Evolutionary conservation across 2,329 filamentous ascomycete species (phyloP), one percentile per base, ranked within the genome.

Genomic region (Aplosporella prunicola): DNA sequence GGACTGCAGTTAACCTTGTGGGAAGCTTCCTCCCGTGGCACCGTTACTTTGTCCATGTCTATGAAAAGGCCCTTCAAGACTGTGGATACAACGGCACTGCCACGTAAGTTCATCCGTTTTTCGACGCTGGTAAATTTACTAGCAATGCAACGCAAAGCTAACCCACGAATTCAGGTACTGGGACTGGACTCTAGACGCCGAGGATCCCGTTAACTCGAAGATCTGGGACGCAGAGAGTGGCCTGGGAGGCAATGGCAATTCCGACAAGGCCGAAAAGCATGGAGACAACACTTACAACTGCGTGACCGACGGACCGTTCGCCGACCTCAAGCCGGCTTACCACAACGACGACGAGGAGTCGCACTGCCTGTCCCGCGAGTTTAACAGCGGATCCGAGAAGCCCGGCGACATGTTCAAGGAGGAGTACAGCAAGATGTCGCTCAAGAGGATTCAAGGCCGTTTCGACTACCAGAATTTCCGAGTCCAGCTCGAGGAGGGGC

Each of bases 61-160:
- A 62, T 40, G 66, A 69, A 43, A 49, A 60, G 40, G 61, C 60
- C 17, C 53, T 69, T 4, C 47, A 62, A 3, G 2, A 51, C 58
- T n/a, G 62, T n/a, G 58, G 65, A 35, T 69, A 67, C 39, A 60
- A 61, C 13, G 69, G 68, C 45, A 56, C 46, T 2, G 66, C 65
- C 10, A 51, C 55, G 5, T 59, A 66, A 37, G 64, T 65, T n/a
- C n/a, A n/a, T n/a, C n/a, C n/a, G n/a, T 73, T 71, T 55, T 66
- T 64, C 56, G 67, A 74, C 50, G 74, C 69, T 67, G 62, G 62
- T 3, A 60, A 61, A 35, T 66, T 63, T 54, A 57, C 64, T 2
- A 43, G 57, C 3, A 63, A 74, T 17, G 52, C 52, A n/a, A n/a
- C n/a, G n/a, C n/a, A n/a, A n/a, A n/a, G n/a, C n/a, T n/a, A n/a